phyloP scores from a whole-genome alignment of 257 asterid genomes.

The Linderniella brevidens region DNA sequence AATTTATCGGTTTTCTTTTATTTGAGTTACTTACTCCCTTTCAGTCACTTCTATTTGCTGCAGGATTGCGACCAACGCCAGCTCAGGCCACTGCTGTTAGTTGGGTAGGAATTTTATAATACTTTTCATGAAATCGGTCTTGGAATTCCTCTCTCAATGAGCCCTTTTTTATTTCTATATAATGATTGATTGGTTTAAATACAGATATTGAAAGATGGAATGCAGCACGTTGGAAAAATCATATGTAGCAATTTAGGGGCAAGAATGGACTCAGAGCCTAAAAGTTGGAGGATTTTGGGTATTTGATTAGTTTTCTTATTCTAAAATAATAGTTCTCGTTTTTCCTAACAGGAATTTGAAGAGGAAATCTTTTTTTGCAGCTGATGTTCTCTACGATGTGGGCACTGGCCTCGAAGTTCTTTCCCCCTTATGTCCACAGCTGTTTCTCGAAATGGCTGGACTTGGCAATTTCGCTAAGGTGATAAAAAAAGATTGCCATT shows the following conservation, averaged over 20 bases:
- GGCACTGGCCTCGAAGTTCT: slow-evolving; percentile 89
- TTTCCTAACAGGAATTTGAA: slow-evolving; percentile 5
- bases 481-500: slow-evolving; percentile 7
- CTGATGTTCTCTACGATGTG: slow-evolving; percentile 88
- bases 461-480: slow-evolving; percentile 98
- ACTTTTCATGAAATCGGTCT: not conserved
- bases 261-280: slow-evolving; percentile 98
- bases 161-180: not conserved
- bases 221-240: slow-evolving; percentile 93
- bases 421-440: slow-evolving; percentile 91
- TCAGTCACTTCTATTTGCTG: slow-evolving; percentile 95
- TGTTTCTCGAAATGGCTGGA: slow-evolving; percentile 97
- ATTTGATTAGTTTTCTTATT: slow-evolving; percentile 5
- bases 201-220: slow-evolving; percentile 90
- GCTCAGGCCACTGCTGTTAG: slow-evolving; percentile 99
- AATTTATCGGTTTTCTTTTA: not conserved
- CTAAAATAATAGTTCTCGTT: slow-evolving; percentile 2
- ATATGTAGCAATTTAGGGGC: slow-evolving; percentile 94
- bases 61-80: slow-evolving; percentile 97
- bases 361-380: slow-evolving; percentile 30
- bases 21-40: slow-evolving; percentile 35
- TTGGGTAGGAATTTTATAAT: slow-evolving; percentile 50
- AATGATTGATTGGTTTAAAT: slow-evolving; percentile 9
- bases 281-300: slow-evolving; percentile 91
- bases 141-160: not conserved